These are phyloP conservation scores for Carpinus fangiana DNA, from an alignment of 306 rosid species.

Conservation along the genomic window DNA sequence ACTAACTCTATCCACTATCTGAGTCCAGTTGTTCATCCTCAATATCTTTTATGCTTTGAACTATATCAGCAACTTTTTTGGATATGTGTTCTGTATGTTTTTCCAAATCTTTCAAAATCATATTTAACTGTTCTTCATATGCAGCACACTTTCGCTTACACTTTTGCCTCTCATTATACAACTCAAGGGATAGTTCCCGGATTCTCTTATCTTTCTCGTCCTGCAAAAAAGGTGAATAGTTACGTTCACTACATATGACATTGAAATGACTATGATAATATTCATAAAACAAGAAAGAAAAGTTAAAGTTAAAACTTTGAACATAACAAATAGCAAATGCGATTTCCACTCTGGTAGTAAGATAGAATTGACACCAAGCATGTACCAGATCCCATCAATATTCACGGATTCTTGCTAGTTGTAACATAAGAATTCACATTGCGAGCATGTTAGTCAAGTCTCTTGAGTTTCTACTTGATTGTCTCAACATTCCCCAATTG, in stretches of 20 bases:
- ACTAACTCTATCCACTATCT: constrained; percentile 36
- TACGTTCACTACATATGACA: constrained; percentile 15
- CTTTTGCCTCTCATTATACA: constrained; percentile 69
- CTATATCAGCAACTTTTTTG: constrained; percentile 54
- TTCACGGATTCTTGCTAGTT: background rate
- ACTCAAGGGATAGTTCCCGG: constrained; percentile 58
- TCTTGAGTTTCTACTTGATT: background rate
- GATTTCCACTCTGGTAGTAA: background rate
- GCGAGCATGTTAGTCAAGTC: background rate
- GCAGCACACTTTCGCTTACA: constrained; percentile 71
- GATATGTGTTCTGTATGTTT: constrained; percentile 68
- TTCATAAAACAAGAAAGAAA: constrained; percentile 4
- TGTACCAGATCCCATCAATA: background rate
- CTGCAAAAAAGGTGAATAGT: constrained; percentile 31
- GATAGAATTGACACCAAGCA: background rate
- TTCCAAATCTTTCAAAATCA: constrained; percentile 55
- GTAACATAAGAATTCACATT: background rate
- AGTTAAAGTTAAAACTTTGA: background rate
- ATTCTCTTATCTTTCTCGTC: constrained; percentile 78
- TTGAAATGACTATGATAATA: constrained; percentile 7
- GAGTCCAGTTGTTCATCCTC: constrained; percentile 54
- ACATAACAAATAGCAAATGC: background rate
- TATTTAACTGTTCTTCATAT: constrained; percentile 60
- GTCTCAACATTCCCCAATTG: background rate
- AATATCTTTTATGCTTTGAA: constrained; percentile 54